Conservation (phyloP, 1,139 yeast genomes). For the Meyerozyma athensensis region DNA sequence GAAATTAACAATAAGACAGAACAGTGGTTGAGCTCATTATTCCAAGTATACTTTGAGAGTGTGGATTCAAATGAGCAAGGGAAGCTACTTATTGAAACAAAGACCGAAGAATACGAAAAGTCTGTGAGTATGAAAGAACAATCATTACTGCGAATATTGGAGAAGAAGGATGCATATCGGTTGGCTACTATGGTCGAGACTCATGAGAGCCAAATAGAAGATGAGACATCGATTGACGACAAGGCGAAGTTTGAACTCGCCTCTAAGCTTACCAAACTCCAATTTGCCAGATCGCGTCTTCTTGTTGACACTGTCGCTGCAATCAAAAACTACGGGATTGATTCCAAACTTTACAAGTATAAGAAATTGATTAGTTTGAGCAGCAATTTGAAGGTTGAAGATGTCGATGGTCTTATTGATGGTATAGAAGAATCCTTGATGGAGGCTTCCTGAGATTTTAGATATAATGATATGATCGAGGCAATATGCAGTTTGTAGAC, state of each 20-base stretch:
- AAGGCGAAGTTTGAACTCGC: constrained; percentile 24
- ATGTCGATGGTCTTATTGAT: constrained; percentile 60
- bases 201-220: constrained; percentile 11
- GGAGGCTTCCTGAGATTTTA: constrained; percentile 18
- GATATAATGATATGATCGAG: not conserved
- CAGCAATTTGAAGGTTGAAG: constrained; percentile 76
- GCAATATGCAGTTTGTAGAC: not conserved
- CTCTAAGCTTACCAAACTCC: constrained; percentile 48
- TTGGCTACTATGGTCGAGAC: constrained; percentile 42
- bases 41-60: constrained; percentile 21
- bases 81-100: constrained; percentile 17
- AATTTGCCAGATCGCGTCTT: constrained; percentile 44
- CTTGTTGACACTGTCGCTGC: constrained; percentile 35
- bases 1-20: constrained; percentile 14
- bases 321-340: constrained; percentile 36
- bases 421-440: constrained; percentile 43
- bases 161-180: constrained; percentile 44
- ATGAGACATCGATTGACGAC: constrained; percentile 12
- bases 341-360: constrained; percentile 69
- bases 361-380: constrained; percentile 75
- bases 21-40: not conserved
- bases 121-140: constrained; percentile 34
- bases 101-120: constrained; percentile 19
- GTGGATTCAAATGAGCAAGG: constrained; percentile 28
- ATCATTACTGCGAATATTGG: constrained; percentile 24